phyloP scores from a whole-genome alignment of 1,284 basidiomycete genomes.

The Porogramme epimiltina region DNA sequence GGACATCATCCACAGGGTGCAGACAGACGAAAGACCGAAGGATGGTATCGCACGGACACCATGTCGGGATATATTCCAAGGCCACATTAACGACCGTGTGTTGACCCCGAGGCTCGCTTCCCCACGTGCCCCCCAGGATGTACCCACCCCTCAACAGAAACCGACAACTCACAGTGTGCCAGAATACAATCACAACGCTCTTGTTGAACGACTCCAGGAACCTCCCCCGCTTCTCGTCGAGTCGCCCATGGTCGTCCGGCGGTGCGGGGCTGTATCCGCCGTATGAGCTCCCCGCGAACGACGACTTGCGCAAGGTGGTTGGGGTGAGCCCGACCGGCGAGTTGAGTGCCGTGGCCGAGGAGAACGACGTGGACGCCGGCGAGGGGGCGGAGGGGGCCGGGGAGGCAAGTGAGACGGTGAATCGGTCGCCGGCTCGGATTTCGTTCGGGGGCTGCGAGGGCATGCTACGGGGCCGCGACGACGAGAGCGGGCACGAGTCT shows the following conservation, averaged over 20 bases:
- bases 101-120: no score
- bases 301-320: constrained; percentile 6
- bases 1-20: no score
- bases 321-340: constrained; percentile 6
- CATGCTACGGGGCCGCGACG: no score
- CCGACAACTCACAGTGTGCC: constrained; percentile 61
- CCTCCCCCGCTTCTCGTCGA: constrained; percentile 18
- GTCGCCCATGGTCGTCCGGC: background rate
- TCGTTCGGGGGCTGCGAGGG: background rate
- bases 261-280: background rate
- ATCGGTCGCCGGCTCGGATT: background rate
- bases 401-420: constrained; percentile 11
- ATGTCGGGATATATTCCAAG: no score
- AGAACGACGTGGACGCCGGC: background rate
- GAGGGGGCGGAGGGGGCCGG: constrained; percentile 8
- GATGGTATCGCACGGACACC: no score
- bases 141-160: background rate
- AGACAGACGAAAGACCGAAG: no score
- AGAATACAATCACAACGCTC: constrained; percentile 64
- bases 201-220: constrained; percentile 34
- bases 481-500: no score
- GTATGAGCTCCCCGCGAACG: background rate
- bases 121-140: no score
- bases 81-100: no score
- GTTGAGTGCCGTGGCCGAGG: constrained; percentile 8